Conservation (phyloP, 176 grass and related monocot species). For the Chloris gayana region DNA sequence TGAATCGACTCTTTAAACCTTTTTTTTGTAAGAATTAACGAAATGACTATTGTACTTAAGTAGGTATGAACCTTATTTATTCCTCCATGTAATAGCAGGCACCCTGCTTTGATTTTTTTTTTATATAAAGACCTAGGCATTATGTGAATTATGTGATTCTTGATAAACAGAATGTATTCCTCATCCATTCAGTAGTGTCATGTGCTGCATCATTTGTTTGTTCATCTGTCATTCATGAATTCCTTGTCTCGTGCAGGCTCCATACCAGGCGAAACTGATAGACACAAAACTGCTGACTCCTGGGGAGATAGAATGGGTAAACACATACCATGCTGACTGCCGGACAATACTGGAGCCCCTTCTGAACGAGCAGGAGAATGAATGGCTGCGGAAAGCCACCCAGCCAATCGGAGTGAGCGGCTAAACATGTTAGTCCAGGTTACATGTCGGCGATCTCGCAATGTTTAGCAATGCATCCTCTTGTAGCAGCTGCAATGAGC, state of each 20-base stretch:
- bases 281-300: constrained; percentile 59
- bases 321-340: constrained; percentile 73
- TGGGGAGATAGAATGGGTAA: constrained; percentile 84
- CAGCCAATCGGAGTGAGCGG: constrained; percentile 49
- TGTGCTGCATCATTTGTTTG: background rate
- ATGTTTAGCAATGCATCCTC: background rate
- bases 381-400: constrained; percentile 80
- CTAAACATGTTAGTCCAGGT: constrained; percentile 35
- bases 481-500: background rate
- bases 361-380: constrained; percentile 68
- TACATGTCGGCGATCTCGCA: background rate
- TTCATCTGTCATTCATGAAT: constrained; percentile 7
- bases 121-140: background rate
- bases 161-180: background rate
- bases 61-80: no score
- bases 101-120: background rate
- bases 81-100: background rate
- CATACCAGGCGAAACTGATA: constrained; percentile 88
- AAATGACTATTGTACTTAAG: no score
- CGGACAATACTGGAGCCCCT: constrained; percentile 54
- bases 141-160: background rate
- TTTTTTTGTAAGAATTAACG: no score
- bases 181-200: background rate
- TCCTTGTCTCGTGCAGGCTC: constrained; percentile 52
- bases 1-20: no score